Evolutionary conservation across 2,329 filamentous ascomycete species (phyloP), one percentile per base, ranked within the genome.

Genomic region (Ophiostoma piceae): DNA sequence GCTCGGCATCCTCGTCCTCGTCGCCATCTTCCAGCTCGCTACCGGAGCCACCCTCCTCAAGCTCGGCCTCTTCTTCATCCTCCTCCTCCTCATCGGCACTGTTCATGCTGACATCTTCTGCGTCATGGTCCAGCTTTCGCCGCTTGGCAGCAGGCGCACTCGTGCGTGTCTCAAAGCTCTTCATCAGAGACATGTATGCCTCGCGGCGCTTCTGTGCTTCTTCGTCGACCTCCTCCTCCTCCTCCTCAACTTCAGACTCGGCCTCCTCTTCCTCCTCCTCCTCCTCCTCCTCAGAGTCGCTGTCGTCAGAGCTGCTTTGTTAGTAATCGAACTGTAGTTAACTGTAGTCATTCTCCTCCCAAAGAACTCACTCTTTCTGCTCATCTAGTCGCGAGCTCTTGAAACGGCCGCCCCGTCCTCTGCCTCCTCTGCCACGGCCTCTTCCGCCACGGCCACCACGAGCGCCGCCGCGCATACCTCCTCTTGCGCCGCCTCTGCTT

Each of bases 121-220:
- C 73, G 66, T 71, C 72, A 67, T 83, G 80, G 32, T 83, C 82
- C 9, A 88, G 73, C 74, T 88, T 89, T 70, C 87, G 81, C 76
- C 85, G 81, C 75, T 89, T 90, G 1, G 70, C 67, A 1, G 83
- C 78, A 60, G 80, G 82, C 1, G 82, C 84, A 32, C 73, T 83
- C 29, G 78, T 75, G 3, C 80, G 79, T 35, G 84, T 81, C 2
- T 81, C 80, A 67, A 90, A 79, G 71, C 84, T 88, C 74, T 88
- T 83, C 74, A 90, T 80, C 7, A 90, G 79, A 8, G 84, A 80
- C 78, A 84, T 80, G 73, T 89, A 90, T 3, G 87, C 83, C 39
- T 71, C 66, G 29, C 68, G 69, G 16, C 68, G 67, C 35, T 72
- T 71, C 37, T 81, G 80, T n/a, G 82, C 81, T 29, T 84, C 82